Conservation (phyloP, 805 yeast genomes). For the Cyberlindnera mississippiensis region DNA sequence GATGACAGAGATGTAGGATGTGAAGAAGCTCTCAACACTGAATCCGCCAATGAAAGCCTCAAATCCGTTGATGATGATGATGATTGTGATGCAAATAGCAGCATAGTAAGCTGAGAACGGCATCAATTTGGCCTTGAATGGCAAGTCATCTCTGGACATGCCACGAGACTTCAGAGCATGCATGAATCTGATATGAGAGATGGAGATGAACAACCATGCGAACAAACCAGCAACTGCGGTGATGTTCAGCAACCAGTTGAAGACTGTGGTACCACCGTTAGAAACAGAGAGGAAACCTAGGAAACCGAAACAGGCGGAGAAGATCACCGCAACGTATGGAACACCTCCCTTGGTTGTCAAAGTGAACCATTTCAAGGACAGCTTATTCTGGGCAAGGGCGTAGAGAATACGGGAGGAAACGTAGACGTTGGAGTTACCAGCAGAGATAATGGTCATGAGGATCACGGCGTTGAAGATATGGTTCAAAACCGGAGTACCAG, state of each 20-base stretch:
- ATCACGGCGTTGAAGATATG: conserved; percentile 71
- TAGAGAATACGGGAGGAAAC: conserved; percentile 66
- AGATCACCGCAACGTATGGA: conserved; percentile 53
- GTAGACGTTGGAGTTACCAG: conserved; percentile 73
- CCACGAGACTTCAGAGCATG: conserved; percentile 56
- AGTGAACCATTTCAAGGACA: conserved; percentile 52
- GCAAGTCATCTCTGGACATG: conserved; percentile 63
- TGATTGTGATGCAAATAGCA: conserved; percentile 45
- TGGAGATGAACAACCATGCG: conserved; percentile 64
- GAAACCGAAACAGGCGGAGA: conserved; percentile 59
- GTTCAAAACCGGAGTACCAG: conserved; percentile 64
- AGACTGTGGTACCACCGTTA: conserved; percentile 51
- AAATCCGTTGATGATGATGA: conserved; percentile 72
- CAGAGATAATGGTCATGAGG: conserved; percentile 63
- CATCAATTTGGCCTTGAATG: conserved; percentile 70
- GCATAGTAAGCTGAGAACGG: conserved; percentile 68
- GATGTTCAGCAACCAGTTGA: conserved; percentile 69
- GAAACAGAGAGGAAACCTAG: conserved; percentile 58
- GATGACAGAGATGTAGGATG: conserved; percentile 67
- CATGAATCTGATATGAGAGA: conserved; percentile 69
- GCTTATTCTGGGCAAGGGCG: conserved; percentile 55
- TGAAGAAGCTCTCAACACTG: conserved; percentile 55
- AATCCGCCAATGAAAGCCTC: conserved; percentile 52
- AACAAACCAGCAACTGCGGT: conserved; percentile 76
- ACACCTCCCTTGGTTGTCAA: conserved; percentile 54